Evolutionary conservation across 2,329 filamentous ascomycete genomes (phyloP).

Genomic region (Venturia effusa): DNA sequence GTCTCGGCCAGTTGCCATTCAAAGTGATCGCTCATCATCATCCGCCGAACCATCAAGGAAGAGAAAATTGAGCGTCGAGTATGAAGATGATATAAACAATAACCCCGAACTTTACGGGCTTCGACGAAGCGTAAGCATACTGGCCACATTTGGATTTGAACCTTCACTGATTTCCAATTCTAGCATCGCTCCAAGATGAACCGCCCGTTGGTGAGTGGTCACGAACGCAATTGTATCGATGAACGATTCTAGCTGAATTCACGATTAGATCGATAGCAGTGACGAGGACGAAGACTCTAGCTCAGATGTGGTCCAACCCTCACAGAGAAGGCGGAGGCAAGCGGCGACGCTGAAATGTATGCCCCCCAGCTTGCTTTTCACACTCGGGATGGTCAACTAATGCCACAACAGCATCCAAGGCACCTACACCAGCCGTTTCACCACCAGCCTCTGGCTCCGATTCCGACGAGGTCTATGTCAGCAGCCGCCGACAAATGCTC

Average conservation of each 20-base stretch:
- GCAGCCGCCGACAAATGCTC: slow-evolving; percentile 52
- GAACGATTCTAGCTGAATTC: neutral
- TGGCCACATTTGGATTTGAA: slow-evolving; percentile 3
- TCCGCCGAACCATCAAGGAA: slow-evolving; percentile 35
- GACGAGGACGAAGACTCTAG: slow-evolving; percentile 57
- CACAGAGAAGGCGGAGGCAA: slow-evolving; percentile 57
- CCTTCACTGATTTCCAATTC: slow-evolving; percentile 23
- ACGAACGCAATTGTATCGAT: slow-evolving; percentile 10
- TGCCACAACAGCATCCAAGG: slow-evolving; percentile 40
- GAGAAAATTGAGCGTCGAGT: slow-evolving; percentile 51
- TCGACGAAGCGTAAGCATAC: slow-evolving; percentile 66
- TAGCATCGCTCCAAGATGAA: slow-evolving; percentile 50
- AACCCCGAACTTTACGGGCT: slow-evolving; percentile 94
- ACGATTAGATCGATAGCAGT: slow-evolving; percentile 45
- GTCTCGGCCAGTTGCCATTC: slow-evolving; percentile 39
- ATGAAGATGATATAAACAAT: slow-evolving; percentile 75
- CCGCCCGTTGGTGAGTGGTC: slow-evolving; percentile 46
- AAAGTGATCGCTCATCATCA: slow-evolving; percentile 7
- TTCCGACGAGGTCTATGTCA: slow-evolving; percentile 56
- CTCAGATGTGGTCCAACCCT: slow-evolving; percentile 56
- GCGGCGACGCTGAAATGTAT: slow-evolving; percentile 53
- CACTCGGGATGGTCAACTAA: slow-evolving; percentile 18
- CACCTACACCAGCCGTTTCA: slow-evolving; percentile 34
- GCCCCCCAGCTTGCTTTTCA: slow-evolving; percentile 19
- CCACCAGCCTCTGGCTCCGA: slow-evolving; percentile 51